A percentile compares a stretch with the other conserved stretches of the same genome.
These are phyloP conservation scores for Moesziomyces aphidis DNA, from an alignment of 1,284 basidiomycete species.

Conservation along the genomic window DNA sequence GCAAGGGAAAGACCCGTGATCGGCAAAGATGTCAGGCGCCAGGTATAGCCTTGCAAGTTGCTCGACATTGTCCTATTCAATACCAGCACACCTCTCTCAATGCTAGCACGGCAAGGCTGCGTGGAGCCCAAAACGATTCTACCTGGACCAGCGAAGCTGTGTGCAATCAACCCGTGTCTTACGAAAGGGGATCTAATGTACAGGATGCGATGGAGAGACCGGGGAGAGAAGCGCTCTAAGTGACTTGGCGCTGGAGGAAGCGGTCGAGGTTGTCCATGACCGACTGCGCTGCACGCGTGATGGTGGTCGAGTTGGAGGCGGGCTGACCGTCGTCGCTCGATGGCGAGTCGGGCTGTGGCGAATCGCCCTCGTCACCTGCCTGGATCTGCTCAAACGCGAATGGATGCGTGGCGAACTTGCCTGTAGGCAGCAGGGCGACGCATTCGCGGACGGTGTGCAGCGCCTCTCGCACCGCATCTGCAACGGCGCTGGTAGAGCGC, in stretches of 20 bases:
- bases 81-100: too few species aligned
- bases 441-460: conserved; percentile 18
- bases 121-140: too few species aligned
- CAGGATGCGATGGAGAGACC: conserved; percentile 1
- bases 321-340: not conserved
- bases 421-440: conserved; percentile 14
- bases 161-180: not conserved
- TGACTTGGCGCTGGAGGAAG: conserved; percentile 16
- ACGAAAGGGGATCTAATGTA: not conserved
- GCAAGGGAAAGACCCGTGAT: conserved; percentile 29
- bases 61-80: too few species aligned
- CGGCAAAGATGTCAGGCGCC: conserved; percentile 32
- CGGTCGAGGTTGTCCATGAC: conserved; percentile 37
- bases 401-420: conserved; percentile 14
- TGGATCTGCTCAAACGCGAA: conserved; percentile 41
- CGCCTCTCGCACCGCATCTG: conserved; percentile 11
- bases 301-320: conserved; percentile 21
- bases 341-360: not conserved
- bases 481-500: not conserved
- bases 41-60: conserved; percentile 8
- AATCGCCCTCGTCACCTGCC: conserved; percentile 19
- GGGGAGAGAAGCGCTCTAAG: not conserved
- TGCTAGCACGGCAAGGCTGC: too few species aligned
- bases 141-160: not conserved
- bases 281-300: conserved; percentile 21